Percentiles rank a stretch among this genome's conserved stretches.
Evolutionary conservation across 140 eudicot species (phyloP).

Genomic region (Stevia rebaudiana): DNA sequence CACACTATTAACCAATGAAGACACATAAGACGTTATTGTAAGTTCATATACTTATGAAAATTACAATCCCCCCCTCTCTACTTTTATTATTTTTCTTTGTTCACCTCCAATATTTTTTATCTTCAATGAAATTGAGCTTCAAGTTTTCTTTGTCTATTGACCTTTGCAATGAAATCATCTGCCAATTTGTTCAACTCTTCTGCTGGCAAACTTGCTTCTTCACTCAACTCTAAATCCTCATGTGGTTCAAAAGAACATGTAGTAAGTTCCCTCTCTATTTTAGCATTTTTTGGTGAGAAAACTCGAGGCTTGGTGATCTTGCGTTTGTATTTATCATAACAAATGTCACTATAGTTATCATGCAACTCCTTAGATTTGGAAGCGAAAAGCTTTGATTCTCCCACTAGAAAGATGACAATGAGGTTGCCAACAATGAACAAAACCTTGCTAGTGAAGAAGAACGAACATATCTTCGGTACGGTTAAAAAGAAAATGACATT

Average conservation of each 20-base stretch:
- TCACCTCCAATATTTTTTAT: background rate
- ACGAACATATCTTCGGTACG: slow-evolving; percentile 36
- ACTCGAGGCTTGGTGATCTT: slow-evolving; percentile 15
- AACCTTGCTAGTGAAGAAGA: slow-evolving; percentile 47
- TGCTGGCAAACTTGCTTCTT: slow-evolving; percentile 19
- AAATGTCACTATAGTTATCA: slow-evolving; percentile 16
- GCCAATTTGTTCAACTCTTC: slow-evolving; percentile 56
- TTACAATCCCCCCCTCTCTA: background rate
- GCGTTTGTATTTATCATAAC: slow-evolving; percentile 24
- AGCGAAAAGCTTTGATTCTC: slow-evolving; percentile 38
- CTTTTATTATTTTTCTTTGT: background rate
- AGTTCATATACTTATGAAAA: background rate
- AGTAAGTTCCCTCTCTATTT: background rate
- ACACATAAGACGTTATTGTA: background rate
- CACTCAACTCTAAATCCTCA: slow-evolving; percentile 16
- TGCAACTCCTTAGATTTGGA: slow-evolving; percentile 16
- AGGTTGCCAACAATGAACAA: slow-evolving; percentile 54
- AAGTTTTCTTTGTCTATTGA: slow-evolving; percentile 50
- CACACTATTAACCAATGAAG: slow-evolving; percentile 1
- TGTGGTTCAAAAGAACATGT: background rate
- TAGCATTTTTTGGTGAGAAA: background rate
- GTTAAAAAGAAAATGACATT: slow-evolving; percentile 31
- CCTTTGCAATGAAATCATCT: slow-evolving; percentile 57
- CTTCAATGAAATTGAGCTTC: slow-evolving; percentile 28
- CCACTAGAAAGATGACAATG: slow-evolving; percentile 51